Conservation (phyloP, 495 filamentous ascomycete species). For the Hypoxylon subgilvum region DNA sequence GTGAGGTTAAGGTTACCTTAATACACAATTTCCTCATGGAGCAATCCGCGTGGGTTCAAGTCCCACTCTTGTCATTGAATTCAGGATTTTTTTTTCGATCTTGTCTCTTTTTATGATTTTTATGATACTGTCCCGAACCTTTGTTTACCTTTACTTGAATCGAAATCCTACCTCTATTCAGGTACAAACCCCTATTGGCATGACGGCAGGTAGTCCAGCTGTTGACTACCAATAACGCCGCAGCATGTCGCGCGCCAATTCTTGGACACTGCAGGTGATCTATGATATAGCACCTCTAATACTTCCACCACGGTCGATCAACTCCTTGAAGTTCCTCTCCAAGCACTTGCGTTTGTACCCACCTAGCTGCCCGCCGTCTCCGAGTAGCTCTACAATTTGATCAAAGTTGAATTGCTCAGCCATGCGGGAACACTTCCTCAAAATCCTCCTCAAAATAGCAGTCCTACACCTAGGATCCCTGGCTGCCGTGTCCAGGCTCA, state of each 20-base stretch:
- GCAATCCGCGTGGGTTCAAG: conserved; percentile 52
- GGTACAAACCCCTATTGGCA: no score
- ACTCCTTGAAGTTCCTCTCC: conserved; percentile 28
- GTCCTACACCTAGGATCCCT: conserved; percentile 33
- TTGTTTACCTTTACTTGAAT: background rate
- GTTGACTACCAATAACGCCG: no score
- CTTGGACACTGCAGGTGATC: no score
- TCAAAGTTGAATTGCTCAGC: conserved; percentile 30
- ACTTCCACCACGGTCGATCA: conserved; percentile 32
- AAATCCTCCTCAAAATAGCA: conserved; percentile 22
- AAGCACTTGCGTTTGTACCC: conserved; percentile 22
- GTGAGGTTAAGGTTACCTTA: conserved; percentile 51
- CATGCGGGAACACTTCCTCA: conserved; percentile 33
- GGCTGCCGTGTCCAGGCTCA: conserved; percentile 28
- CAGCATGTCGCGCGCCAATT: no score
- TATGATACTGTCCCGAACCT: background rate
- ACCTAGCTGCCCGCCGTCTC: conserved; percentile 14
- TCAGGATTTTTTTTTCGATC: background rate
- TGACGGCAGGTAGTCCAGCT: background rate
- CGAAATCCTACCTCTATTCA: no score
- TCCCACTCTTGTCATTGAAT: conserved; percentile 49
- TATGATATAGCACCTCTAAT: conserved; percentile 31
- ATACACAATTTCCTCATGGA: conserved; percentile 40
- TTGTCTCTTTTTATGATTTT: background rate
- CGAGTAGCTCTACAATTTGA: conserved; percentile 19